Conservation (phyloP, 306 rosid species). For the Morella rubra region DNA sequence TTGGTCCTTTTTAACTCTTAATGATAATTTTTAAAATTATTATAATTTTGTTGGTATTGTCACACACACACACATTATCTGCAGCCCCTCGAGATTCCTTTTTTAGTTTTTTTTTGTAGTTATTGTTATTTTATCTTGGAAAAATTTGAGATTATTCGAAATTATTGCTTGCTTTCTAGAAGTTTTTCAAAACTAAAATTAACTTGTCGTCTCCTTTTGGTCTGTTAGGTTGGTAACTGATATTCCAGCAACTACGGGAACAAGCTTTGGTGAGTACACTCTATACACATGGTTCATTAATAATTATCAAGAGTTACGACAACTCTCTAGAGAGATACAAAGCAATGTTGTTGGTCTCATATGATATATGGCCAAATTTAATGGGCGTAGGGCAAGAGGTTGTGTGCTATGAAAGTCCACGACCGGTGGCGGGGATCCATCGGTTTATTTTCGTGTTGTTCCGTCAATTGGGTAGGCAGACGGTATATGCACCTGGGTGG, state of each 20-base stretch:
- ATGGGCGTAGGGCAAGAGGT: conserved; percentile 50
- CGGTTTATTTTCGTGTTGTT: conserved; percentile 56
- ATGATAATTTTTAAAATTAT: no score
- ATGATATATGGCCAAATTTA: not conserved
- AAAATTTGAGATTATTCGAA: no score
- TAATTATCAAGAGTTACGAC: no score
- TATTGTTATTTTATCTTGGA: no score
- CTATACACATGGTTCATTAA: not conserved
- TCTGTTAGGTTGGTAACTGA: conserved; percentile 74
- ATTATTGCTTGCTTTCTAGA: no score
- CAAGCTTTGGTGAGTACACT: conserved; percentile 49
- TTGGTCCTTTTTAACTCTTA: no score
- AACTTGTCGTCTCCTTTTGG: not conserved
- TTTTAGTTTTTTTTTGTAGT: no score
- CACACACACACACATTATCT: no score
- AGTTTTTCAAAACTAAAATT: not conserved
- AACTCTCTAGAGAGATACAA: no score
- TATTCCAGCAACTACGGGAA: conserved; percentile 81
- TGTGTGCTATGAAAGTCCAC: conserved; percentile 68
- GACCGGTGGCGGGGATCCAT: conserved; percentile 71
- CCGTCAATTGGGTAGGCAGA: conserved; percentile 69
- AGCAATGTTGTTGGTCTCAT: not conserved
- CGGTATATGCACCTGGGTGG: conserved; percentile 30
- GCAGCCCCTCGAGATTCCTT: no score
- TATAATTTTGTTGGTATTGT: no score